A percentile compares a stretch with the other conserved stretches of the same genome.
Evolutionary conservation across 768 basidiomycete species (phyloP).

Genomic region (Kwoniella sp.): DNA sequence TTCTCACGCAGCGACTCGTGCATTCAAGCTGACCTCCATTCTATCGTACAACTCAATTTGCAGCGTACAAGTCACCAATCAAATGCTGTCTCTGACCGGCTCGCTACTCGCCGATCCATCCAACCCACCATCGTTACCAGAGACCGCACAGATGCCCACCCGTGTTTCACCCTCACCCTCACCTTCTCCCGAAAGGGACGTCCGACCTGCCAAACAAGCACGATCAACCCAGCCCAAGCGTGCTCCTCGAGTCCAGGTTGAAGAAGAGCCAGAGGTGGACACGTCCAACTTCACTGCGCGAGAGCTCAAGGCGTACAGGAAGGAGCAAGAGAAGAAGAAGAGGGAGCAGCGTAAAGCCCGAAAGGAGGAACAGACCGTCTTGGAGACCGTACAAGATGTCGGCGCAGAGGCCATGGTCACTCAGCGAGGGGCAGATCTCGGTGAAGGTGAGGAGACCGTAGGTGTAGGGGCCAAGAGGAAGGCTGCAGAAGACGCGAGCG

Average conservation of each 20-base stretch:
- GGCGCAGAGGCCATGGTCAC: conserved; percentile 30
- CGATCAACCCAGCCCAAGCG: conserved; percentile 2
- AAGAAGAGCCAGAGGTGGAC: conserved; percentile 31
- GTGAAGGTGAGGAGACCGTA: background rate
- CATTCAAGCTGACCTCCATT: background rate
- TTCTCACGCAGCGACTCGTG: background rate
- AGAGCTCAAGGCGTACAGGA: conserved; percentile 36
- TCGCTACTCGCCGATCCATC: conserved; percentile 40
- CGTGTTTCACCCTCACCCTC: conserved; percentile 28
- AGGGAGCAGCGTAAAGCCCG: conserved; percentile 38
- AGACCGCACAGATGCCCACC: conserved; percentile 11
- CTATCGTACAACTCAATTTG: background rate
- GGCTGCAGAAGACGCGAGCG: conserved; percentile 4
- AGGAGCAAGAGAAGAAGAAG: conserved; percentile 37
- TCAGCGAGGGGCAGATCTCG: background rate
- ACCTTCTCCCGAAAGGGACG: conserved; percentile 29
- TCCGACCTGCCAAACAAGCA: conserved; percentile 16
- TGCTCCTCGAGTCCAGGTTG: background rate
- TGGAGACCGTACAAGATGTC: conserved; percentile 27
- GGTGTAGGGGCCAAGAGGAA: conserved; percentile 21
- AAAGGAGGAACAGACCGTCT: conserved; percentile 36
- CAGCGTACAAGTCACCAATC: conserved; percentile 85
- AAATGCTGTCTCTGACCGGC: conserved; percentile 87
- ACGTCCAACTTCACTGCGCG: conserved; percentile 29
- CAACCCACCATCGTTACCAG: conserved; percentile 38